phyloP scores from a whole-genome alignment of 371 early-diverging fungal species.

The Mortierella sp. region DNA sequence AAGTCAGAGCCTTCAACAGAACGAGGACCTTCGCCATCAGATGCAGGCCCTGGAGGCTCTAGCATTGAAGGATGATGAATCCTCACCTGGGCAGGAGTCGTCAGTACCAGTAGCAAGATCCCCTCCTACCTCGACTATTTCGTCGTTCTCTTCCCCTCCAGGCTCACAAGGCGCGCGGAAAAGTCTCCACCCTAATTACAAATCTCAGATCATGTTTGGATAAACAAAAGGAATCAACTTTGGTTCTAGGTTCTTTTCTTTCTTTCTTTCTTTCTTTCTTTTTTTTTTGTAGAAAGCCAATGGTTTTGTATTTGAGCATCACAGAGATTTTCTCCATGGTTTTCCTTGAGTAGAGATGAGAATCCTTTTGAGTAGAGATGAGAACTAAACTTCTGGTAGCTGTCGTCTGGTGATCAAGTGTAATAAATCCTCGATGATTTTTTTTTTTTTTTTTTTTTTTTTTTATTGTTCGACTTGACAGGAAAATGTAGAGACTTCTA shows the following conservation, averaged over 20 bases:
- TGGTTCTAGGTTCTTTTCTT: background rate
- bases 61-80: background rate
- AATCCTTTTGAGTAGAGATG: no score
- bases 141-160: background rate
- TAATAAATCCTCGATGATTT: no score
- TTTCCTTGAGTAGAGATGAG: no score
- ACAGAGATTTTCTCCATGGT: no score
- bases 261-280: background rate
- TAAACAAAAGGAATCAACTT: background rate
- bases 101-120: background rate
- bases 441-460: no score
- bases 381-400: no score
- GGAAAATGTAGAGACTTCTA: no score
- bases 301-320: no score
- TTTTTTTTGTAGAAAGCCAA: no score
- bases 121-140: background rate
- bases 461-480: no score
- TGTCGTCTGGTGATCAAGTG: no score
- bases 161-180: background rate
- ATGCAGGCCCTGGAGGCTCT: background rate
- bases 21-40: background rate
- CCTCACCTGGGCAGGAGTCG: background rate
- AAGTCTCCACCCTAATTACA: background rate
- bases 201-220: background rate
- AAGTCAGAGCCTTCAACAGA: slow-evolving; percentile 10